These are phyloP conservation scores for Crucihimalaya himalaica DNA, from an alignment of 345 rosid genomes.

Conservation along the genomic window DNA sequence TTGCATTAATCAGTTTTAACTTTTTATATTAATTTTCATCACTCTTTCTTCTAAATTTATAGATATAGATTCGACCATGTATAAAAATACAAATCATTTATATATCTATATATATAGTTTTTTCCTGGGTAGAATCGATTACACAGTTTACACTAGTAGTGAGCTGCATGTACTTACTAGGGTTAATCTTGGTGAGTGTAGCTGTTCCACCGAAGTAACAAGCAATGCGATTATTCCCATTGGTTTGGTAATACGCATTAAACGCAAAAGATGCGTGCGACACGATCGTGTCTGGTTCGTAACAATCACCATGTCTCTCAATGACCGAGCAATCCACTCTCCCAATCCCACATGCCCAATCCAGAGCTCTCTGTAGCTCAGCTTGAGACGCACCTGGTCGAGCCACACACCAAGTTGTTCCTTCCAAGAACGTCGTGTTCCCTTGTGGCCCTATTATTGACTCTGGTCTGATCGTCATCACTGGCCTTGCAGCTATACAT, in stretches of 20 bases:
- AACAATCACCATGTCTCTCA: conserved; percentile 70
- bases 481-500: conserved; percentile 33
- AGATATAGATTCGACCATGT: not conserved
- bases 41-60: not conserved
- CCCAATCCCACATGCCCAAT: conserved; percentile 96
- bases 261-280: conserved; percentile 95
- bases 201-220: conserved; percentile 94
- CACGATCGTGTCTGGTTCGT: conserved; percentile 63
- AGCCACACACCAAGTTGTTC: conserved; percentile 88
- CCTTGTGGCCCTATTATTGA: conserved; percentile 73
- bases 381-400: conserved; percentile 61
- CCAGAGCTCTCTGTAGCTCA: conserved; percentile 83
- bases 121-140: not conserved
- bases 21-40: not conserved
- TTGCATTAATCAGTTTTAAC: not conserved
- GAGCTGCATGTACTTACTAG: conserved; percentile 55
- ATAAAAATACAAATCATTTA: not conserved
- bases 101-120: not conserved
- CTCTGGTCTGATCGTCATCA: conserved; percentile 45
- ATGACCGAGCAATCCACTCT: conserved; percentile 74
- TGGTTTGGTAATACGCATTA: conserved; percentile 78
- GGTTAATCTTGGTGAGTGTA: conserved; percentile 54
- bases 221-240: conserved; percentile 73
- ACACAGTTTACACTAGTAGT: not conserved
- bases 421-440: conserved; percentile 78